phyloP scores from a whole-genome alignment of 2,329 filamentous ascomycete species.

The Allantophomopsis cytisporea region DNA sequence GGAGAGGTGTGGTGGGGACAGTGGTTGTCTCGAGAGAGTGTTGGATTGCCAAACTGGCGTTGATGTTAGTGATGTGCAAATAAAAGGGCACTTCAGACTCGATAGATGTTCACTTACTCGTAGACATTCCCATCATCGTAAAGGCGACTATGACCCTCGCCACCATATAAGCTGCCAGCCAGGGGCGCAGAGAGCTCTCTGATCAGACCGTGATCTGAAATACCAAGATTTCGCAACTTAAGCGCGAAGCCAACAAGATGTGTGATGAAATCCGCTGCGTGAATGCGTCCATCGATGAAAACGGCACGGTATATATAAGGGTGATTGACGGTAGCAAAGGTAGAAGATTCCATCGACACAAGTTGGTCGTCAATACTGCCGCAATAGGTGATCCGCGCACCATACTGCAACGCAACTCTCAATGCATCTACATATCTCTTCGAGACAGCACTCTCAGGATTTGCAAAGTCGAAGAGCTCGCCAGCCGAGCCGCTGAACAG shows the following conservation, averaged over 20 bases:
- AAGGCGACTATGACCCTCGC: slow-evolving; percentile 84
- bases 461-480: slow-evolving; percentile 88
- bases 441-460: slow-evolving; percentile 69
- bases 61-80: slow-evolving; percentile 1
- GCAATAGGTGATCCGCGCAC: slow-evolving; percentile 73
- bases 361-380: slow-evolving; percentile 96
- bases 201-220: slow-evolving; percentile 86
- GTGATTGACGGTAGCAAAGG: slow-evolving; percentile 74
- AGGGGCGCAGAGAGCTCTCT: slow-evolving; percentile 79
- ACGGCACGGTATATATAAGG: slow-evolving; percentile 93
- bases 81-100: neutral
- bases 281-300: slow-evolving; percentile 85
- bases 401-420: slow-evolving; percentile 60
- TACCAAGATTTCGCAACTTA: slow-evolving; percentile 84
- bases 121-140: slow-evolving; percentile 88
- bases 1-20: slow-evolving; percentile 30
- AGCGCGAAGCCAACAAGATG: slow-evolving; percentile 87
- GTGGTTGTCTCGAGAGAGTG: slow-evolving; percentile 62
- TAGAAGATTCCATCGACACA: slow-evolving; percentile 85
- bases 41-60: slow-evolving; percentile 48
- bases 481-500: slow-evolving; percentile 85
- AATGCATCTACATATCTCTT: slow-evolving; percentile 68
- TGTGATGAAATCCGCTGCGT: slow-evolving; percentile 86
- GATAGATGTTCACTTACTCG: slow-evolving; percentile 31
- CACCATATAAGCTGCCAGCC: slow-evolving; percentile 80